Evolutionary conservation across 257 asterid species (phyloP).

Genomic region (Capsicum pubescens): DNA sequence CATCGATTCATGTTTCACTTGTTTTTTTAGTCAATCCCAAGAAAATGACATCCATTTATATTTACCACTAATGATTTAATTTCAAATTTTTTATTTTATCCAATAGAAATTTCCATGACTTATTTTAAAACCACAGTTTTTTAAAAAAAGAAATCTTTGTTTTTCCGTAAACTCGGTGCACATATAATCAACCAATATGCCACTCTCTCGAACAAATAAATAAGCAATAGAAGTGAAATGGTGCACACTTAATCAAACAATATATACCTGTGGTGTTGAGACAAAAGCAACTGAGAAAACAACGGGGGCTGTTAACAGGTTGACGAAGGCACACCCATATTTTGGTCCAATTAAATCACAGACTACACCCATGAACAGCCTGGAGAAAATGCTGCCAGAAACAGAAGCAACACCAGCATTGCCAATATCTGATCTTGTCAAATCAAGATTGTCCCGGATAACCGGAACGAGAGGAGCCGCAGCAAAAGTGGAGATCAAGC

Average conservation of each 20-base stretch:
- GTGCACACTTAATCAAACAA: background rate
- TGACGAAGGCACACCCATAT: conserved; percentile 29
- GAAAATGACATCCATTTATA: too few species aligned
- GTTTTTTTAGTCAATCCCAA: too few species aligned
- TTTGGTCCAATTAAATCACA: conserved; percentile 31
- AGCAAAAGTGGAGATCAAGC: conserved; percentile 30
- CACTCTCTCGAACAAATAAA: background rate
- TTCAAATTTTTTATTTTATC: too few species aligned
- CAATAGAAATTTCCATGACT: too few species aligned
- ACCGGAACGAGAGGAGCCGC: conserved; percentile 29
- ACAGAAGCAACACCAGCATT: conserved; percentile 32
- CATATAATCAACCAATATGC: too few species aligned
- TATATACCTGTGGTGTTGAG: conserved; percentile 27
- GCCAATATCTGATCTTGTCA: conserved; percentile 32
- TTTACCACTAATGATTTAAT: too few species aligned
- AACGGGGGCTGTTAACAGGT: conserved; percentile 25
- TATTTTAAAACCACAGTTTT: too few species aligned
- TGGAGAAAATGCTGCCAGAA: conserved; percentile 33
- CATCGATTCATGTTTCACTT: background rate
- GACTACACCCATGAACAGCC: conserved; percentile 26
- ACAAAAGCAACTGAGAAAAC: conserved; percentile 31
- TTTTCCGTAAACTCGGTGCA: too few species aligned
- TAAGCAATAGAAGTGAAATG: background rate
- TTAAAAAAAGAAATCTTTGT: too few species aligned
- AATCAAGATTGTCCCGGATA: conserved; percentile 23